These are phyloP conservation scores for Porphyridium purpureum DNA, from an alignment of 23 red algal genomes.

Conservation along the genomic window DNA sequence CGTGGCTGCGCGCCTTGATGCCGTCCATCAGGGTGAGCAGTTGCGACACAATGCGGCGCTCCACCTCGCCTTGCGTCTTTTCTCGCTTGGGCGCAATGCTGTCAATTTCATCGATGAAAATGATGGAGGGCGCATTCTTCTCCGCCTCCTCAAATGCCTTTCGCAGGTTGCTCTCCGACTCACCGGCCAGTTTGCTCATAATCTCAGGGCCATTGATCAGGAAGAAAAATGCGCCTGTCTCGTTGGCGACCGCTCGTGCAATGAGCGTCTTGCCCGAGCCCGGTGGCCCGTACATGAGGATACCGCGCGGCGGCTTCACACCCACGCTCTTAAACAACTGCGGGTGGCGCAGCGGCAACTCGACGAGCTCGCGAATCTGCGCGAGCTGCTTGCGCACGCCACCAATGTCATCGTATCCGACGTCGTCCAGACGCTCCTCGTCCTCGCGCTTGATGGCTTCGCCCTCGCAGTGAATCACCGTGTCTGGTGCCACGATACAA, in stretches of 20 bases:
- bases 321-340: conserved; percentile 97
- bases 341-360: conserved; percentile 94
- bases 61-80: conserved; percentile 98
- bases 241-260: conserved; percentile 96
- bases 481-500: conserved; percentile 97
- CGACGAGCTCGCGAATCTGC: conserved; percentile 98
- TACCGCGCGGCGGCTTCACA: conserved; percentile 91
- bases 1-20: conserved; percentile 83
- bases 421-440: conserved; percentile 93
- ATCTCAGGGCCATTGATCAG: conserved; percentile 99
- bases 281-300: conserved; percentile 95
- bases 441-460: conserved; percentile 95
- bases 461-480: conserved; percentile 98
- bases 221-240: conserved; percentile 99
- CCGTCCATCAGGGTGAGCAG: conserved; percentile 99
- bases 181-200: conserved; percentile 95
- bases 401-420: conserved; percentile 99
- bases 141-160: conserved; percentile 99
- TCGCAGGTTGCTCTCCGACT: conserved; percentile 86
- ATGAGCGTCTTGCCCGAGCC: conserved; percentile 96
- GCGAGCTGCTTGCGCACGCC: conserved; percentile 95
- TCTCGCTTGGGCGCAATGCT: conserved; percentile 99
- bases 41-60: conserved; percentile 97
- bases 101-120: conserved; percentile 99
- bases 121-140: conserved; percentile 97